These are phyloP conservation scores for Sicyos baderoa DNA, from an alignment of 306 rosid species.

Conservation along the genomic window DNA sequence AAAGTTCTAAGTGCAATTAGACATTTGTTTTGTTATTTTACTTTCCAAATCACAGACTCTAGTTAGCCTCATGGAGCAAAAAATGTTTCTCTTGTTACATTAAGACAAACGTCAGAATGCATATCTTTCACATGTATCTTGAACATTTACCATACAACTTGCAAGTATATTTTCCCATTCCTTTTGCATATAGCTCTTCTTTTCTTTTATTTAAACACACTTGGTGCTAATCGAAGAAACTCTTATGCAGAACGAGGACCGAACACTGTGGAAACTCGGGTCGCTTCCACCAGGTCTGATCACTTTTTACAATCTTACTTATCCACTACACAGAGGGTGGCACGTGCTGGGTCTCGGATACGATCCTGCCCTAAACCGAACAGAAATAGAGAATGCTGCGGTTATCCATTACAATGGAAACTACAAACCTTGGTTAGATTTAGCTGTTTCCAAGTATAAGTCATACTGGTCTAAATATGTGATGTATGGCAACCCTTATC, in stretches of 20 bases:
- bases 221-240: conserved; percentile 23
- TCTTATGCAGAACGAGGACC: conserved; percentile 70
- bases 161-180: too few species aligned
- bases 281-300: conserved; percentile 87
- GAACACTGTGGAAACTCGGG: conserved; percentile 96
- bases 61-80: too few species aligned
- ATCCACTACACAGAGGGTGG: conserved; percentile 78
- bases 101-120: background rate
- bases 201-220: background rate
- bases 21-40: too few species aligned
- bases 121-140: background rate
- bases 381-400: conserved; percentile 74
- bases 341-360: conserved; percentile 95
- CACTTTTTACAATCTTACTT: conserved; percentile 78
- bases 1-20: too few species aligned
- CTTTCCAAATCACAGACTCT: too few species aligned
- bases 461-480: conserved; percentile 84
- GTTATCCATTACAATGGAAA: conserved; percentile 96
- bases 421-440: conserved; percentile 93
- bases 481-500: conserved; percentile 63
- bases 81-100: too few species aligned
- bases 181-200: background rate
- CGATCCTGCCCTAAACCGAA: conserved; percentile 80
- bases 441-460: conserved; percentile 86
- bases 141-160: background rate